Conservation (phyloP, 2,329 filamentous ascomycete genomes). For the Claviceps monticola region DNA sequence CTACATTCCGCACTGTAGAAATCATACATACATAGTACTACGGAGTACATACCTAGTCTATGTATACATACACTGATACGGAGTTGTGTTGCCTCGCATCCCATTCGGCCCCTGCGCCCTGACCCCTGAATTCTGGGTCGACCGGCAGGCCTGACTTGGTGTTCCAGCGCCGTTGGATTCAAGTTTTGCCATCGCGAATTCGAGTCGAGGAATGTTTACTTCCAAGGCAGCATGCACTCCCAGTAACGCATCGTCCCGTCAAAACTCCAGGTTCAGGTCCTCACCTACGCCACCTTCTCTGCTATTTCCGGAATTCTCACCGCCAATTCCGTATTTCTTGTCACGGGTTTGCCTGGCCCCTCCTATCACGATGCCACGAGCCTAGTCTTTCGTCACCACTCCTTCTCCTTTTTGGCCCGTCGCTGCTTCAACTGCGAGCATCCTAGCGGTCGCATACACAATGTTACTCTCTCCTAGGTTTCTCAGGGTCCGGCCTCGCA, state of each 20-base stretch:
- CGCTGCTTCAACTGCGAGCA: background rate
- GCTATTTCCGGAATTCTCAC: background rate
- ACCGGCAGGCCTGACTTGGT: background rate
- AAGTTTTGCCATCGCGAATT: background rate
- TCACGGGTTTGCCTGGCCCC: background rate
- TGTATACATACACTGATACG: background rate
- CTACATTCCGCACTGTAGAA: too few species aligned
- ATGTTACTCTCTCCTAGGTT: slow-evolving; percentile 6
- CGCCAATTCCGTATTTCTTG: too few species aligned
- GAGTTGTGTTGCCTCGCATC: background rate
- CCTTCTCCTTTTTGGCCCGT: background rate
- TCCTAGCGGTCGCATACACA: background rate
- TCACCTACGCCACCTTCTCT: background rate
- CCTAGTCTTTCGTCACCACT: background rate
- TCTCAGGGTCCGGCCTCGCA: slow-evolving; percentile 4
- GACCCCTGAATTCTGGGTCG: background rate
- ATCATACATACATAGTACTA: too few species aligned
- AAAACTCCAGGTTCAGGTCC: background rate
- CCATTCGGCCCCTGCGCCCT: background rate
- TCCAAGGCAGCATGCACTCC: background rate
- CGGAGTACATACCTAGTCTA: too few species aligned
- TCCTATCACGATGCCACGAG: slow-evolving; percentile 1
- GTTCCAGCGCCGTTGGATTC: background rate
- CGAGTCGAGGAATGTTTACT: background rate
- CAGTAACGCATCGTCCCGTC: background rate